Conservation (phyloP, 2,329 filamentous ascomycete species). For the Aspergillus sergii region DNA sequence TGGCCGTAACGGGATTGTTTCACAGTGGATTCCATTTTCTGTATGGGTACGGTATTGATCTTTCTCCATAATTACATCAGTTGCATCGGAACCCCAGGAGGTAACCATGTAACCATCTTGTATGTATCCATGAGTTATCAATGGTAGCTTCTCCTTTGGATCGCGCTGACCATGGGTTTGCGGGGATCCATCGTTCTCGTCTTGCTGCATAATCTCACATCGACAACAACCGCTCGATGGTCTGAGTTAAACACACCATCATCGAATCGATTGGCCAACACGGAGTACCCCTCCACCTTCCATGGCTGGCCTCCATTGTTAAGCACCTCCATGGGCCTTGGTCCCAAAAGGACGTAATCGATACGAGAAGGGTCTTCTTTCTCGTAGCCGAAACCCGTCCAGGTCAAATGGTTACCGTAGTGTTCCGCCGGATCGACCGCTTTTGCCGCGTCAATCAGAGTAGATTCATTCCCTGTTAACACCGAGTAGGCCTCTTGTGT, state of each 20-base stretch:
- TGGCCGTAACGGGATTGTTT: constrained; percentile 6
- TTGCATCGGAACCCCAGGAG: not conserved
- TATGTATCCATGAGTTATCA: not conserved
- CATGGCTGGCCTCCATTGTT: constrained; percentile 33
- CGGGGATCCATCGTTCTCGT: not conserved
- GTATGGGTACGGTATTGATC: not conserved
- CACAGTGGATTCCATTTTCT: constrained; percentile 8
- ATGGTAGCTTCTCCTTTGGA: not conserved
- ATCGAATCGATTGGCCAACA: constrained; percentile 58
- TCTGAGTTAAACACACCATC: constrained; percentile 58
- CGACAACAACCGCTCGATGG: constrained; percentile 60
- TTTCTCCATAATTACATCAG: constrained; percentile 2
- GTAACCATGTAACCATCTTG: not conserved
- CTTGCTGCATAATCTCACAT: constrained; percentile 37
- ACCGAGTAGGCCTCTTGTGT: constrained; percentile 56
- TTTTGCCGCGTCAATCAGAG: constrained; percentile 42
- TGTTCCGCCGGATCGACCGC: constrained; percentile 36
- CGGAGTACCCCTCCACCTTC: constrained; percentile 52
- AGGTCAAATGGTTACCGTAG: constrained; percentile 58
- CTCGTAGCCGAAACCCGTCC: constrained; percentile 55
- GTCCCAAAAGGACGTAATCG: constrained; percentile 56
- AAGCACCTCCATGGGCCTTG: constrained; percentile 14
- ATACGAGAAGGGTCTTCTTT: constrained; percentile 46
- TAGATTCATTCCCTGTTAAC: constrained; percentile 43
- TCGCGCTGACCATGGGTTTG: not conserved